Conservation (phyloP, 768 basidiomycete genomes). For the Xerocomus brunneocitrinus region DNA sequence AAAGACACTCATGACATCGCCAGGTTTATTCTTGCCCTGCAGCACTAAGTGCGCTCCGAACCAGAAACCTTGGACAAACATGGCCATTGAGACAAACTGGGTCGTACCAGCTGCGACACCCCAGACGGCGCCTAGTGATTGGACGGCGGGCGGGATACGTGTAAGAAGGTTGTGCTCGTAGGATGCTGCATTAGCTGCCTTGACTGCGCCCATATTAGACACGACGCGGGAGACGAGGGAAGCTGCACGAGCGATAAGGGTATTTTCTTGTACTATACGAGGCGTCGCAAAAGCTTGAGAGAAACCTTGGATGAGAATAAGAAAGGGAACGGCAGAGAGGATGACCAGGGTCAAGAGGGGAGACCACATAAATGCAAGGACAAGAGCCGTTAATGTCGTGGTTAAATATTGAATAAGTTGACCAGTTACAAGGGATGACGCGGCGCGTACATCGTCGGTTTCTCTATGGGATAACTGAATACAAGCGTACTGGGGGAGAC, state of each 20-base stretch:
- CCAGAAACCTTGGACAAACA: conserved; percentile 98
- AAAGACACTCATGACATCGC: conserved; percentile 93
- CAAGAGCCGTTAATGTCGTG: conserved; percentile 72
- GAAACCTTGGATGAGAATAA: conserved; percentile 69
- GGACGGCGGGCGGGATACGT: conserved; percentile 43
- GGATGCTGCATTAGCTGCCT: conserved; percentile 79
- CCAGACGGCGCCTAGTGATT: conserved; percentile 67
- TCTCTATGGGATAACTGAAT: conserved; percentile 50
- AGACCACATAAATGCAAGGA: conserved; percentile 77
- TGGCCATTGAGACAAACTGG: conserved; percentile 82
- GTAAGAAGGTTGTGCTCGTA: conserved; percentile 49
- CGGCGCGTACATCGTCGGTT: conserved; percentile 89
- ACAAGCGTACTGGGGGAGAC: neutral
- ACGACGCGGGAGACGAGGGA: conserved; percentile 76
- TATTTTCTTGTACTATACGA: conserved; percentile 62
- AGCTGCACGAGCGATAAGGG: conserved; percentile 64
- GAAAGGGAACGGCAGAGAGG: conserved; percentile 80
- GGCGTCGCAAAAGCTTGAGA: conserved; percentile 70
- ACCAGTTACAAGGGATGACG: conserved; percentile 76
- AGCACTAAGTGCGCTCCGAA: conserved; percentile 87
- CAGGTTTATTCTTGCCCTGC: conserved; percentile 61
- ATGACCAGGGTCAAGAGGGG: conserved; percentile 88
- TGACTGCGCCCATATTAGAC: conserved; percentile 81
- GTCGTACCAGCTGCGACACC: conserved; percentile 60
- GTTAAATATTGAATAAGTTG: conserved; percentile 75